Conservation (phyloP, 805 yeast species). For the Cyberlindnera xylosilytica region DNA sequence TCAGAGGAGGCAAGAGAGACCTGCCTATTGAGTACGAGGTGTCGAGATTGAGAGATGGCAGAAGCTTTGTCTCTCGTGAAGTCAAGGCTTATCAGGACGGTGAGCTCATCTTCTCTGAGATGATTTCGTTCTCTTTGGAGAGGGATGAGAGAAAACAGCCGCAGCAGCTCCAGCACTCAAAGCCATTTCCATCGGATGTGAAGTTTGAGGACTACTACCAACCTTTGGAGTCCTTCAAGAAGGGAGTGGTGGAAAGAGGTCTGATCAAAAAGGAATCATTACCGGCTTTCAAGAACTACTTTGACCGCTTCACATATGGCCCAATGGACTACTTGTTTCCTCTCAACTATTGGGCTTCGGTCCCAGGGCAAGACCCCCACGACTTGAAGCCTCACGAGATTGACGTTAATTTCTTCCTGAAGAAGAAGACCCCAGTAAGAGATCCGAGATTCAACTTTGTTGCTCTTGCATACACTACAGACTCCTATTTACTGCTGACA, state of each 20-base stretch:
- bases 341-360: slow-evolving; percentile 30
- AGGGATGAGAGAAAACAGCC: slow-evolving; percentile 7
- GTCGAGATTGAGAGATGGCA: slow-evolving; percentile 47
- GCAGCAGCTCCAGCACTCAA: slow-evolving; percentile 16
- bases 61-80: slow-evolving; percentile 48
- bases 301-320: slow-evolving; percentile 32
- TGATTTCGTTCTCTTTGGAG: slow-evolving; percentile 32
- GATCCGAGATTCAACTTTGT: slow-evolving; percentile 44
- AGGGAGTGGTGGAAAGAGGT: slow-evolving; percentile 16
- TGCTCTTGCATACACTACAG: slow-evolving; percentile 58
- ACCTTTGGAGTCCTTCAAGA: slow-evolving; percentile 15
- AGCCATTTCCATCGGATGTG: slow-evolving; percentile 17
- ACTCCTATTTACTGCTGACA: slow-evolving; percentile 50
- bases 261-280: slow-evolving; percentile 9
- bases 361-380: slow-evolving; percentile 17
- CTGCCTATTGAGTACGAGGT: slow-evolving; percentile 53
- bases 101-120: slow-evolving; percentile 47
- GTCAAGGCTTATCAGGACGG: slow-evolving; percentile 55
- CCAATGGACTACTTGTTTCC: slow-evolving; percentile 34
- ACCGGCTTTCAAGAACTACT: slow-evolving; percentile 18
- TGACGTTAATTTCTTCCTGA: slow-evolving; percentile 16
- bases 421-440: slow-evolving; percentile 15
- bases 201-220: slow-evolving; percentile 13
- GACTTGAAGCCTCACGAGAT: slow-evolving; percentile 21
- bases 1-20: slow-evolving; percentile 48